Conservation (phyloP, 768 basidiomycete species). For the Psilocybe subaeruginosa region DNA sequence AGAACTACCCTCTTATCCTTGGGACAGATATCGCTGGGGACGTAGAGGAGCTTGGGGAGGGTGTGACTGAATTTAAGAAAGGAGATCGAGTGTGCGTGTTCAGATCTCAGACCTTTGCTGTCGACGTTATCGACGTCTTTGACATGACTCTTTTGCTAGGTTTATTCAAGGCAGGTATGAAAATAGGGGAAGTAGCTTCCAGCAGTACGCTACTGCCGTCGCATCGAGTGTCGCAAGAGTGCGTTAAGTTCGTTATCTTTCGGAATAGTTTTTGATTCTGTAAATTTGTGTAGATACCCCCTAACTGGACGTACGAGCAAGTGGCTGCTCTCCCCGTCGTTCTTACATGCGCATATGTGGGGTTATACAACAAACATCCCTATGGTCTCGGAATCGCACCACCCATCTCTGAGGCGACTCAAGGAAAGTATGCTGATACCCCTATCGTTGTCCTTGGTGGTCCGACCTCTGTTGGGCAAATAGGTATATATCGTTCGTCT, state of each 20-base stretch:
- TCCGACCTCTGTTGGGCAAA: conserved; percentile 7
- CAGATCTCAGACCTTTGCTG: not conserved
- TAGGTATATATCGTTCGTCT: not conserved
- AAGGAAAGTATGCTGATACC: conserved; percentile 43
- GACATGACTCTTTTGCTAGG: conserved; percentile 22
- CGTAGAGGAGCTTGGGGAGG: conserved; percentile 53
- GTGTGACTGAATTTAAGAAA: conserved; percentile 48
- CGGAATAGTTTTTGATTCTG: no score
- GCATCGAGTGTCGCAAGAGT: conserved; percentile 46
- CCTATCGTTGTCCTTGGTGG: conserved; percentile 36
- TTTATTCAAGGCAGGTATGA: conserved; percentile 43
- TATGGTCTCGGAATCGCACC: conserved; percentile 44
- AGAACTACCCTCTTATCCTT: conserved; percentile 42
- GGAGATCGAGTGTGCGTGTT: conserved; percentile 56
- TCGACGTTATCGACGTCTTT: not conserved
- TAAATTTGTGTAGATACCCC: conserved; percentile 31
- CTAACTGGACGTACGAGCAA: conserved; percentile 38
- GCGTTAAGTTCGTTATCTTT: not conserved
- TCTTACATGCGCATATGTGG: conserved; percentile 48
- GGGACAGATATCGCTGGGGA: conserved; percentile 57
- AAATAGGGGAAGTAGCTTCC: conserved; percentile 41
- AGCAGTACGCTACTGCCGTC: conserved; percentile 45
- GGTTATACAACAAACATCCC: conserved; percentile 42
- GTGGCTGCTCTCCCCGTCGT: conserved; percentile 51
- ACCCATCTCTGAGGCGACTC: conserved; percentile 29